phyloP scores from a whole-genome alignment of 345 rosid species.

The Clausena lansium region DNA sequence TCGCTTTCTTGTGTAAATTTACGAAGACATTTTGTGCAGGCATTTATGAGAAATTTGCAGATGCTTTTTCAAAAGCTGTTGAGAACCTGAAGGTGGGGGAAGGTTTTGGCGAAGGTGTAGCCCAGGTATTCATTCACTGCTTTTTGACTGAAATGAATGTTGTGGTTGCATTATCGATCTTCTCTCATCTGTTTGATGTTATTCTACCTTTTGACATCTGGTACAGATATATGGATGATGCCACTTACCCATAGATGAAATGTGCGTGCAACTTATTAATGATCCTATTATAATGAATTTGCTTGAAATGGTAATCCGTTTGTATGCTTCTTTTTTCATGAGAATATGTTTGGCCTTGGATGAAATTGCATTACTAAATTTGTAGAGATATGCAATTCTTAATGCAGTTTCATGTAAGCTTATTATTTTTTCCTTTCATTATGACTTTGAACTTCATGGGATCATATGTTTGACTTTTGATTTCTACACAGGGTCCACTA shows the following conservation, averaged over 20 bases:
- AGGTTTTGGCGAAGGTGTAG: constrained; percentile 78
- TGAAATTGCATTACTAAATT: neutral
- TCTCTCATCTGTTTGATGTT: neutral
- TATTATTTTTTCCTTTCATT: neutral
- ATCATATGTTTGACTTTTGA: constrained; percentile 7
- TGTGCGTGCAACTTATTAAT: neutral
- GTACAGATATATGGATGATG: neutral
- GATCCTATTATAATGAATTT: neutral
- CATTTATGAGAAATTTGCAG: constrained; percentile 86
- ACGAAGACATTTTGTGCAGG: constrained; percentile 41
- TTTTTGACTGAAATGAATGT: neutral
- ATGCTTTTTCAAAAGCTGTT: constrained; percentile 84
- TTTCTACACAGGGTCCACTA: constrained; percentile 78
- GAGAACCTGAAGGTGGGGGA: constrained; percentile 89
- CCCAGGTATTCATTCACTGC: constrained; percentile 46
- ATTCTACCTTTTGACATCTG: constrained; percentile 1
- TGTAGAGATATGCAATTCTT: neutral
- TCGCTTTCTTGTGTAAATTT: neutral
- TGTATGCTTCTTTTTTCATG: neutral
- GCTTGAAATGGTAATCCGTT: neutral
- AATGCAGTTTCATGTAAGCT: neutral
- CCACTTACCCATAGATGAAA: neutral
- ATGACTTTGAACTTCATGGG: constrained; percentile 3
- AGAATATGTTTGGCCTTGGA: constrained; percentile 10
- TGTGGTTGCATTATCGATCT: neutral